Base-by-base conservation (phyloP, 2,329 filamentous ascomycete genomes). In the Phoma sp. region DNA sequence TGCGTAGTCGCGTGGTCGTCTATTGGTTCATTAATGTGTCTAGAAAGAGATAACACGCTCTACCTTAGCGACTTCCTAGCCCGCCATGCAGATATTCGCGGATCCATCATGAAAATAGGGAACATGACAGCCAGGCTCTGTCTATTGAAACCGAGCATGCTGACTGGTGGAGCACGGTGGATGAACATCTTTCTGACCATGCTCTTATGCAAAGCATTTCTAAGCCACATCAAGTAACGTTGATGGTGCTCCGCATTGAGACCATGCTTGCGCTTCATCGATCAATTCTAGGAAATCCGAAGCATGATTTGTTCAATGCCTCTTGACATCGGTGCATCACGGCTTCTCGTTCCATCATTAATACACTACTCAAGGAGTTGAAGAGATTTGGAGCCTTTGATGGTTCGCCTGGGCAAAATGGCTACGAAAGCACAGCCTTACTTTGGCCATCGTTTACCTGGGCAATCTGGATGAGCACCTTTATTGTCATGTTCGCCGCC, bases 391-490 rank as follows among this genome's bases (percentile, higher is more conserved):
- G 64, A 4, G 63, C 61, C 19, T 66, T 64, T 43, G 63, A 66
- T 29, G 63, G 65, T 3, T 67, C 65, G 2, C 64, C 63, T 27
- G 64, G 64, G 8, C 55, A 60, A 32, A 17, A 52, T 43, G 65
- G 65, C 8, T 67, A 67, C 27, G 61, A 67, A 36, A 60, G 47
- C 21, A 64, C 57, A 3, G 60, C 64, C 19, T 47, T 69, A 17
- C 39, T 69, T 12, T 69, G 65, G 65, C 65, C 65, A 5, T 69
- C 65, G 2, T 69, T 69, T 33, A 69, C 65, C 6, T 67, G 65
- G 64, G 65, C 64, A 1, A 44, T 69, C 2, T 67, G 65, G 65
- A 67, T 67, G 65, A 67, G 65, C 35, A 51, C 57, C 4, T 67
- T 67, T 36, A 59, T 69, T 12, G 55, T 69, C 10, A 46, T 69